A percentile compares a stretch with the other conserved stretches of the same genome.
These are phyloP conservation scores for Achaetomium macrosporum DNA, from an alignment of 2,329 filamentous ascomycete species.

Conservation along the genomic window DNA sequence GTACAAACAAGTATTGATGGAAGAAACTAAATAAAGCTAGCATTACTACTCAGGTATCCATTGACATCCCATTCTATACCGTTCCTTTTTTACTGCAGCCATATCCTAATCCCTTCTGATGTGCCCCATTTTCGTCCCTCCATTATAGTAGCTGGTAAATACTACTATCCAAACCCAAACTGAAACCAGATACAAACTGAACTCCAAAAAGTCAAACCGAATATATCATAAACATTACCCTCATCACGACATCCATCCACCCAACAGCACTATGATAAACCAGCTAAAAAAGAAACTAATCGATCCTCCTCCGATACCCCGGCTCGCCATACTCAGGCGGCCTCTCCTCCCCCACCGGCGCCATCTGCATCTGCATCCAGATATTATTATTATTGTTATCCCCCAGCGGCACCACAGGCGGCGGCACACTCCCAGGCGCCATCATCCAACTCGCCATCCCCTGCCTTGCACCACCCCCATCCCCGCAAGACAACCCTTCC, in stretches of 20 bases:
- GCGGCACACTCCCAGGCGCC: background rate
- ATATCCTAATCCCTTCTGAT: background rate
- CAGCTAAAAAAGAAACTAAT: background rate
- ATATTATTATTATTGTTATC: too few relatives aligned
- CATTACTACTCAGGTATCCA: too few relatives aligned
- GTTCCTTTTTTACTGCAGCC: background rate
- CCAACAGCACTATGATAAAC: background rate
- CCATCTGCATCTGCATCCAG: background rate
- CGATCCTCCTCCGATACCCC: conserved; percentile 6
- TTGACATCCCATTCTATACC: background rate
- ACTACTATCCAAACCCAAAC: background rate
- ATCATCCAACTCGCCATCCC: conserved; percentile 5
- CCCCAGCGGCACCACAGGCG: background rate
- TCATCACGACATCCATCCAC: background rate
- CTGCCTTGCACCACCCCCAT: background rate
- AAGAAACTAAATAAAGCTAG: too few relatives aligned
- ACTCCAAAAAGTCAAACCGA: background rate
- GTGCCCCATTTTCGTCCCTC: background rate
- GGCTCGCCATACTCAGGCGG: conserved; percentile 26
- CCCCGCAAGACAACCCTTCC: background rate
- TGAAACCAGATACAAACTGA: background rate
- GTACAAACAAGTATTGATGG: too few relatives aligned
- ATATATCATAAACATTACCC: background rate
- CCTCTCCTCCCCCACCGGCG: conserved; percentile 22
- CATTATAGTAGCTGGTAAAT: background rate